Evolutionary conservation across 2,329 filamentous ascomycete genomes (phyloP), one percentile per base, ranked within the genome.

Genomic region (Fusarium tuaranense): DNA sequence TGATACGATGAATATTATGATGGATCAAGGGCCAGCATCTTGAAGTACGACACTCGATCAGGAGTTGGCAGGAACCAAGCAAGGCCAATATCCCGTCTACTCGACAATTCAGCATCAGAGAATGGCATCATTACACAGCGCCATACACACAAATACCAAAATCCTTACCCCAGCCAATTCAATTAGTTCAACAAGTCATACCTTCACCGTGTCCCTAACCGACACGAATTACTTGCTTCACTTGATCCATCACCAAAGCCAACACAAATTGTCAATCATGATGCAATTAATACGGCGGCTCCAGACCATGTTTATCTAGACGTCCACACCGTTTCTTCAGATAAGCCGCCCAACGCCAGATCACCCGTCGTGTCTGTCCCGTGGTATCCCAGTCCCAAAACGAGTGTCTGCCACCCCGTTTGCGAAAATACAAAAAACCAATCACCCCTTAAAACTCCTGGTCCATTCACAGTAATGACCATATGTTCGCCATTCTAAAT

Each of bases 381-480:
- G 58, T 70, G 68, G 67, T 78, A 78, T 78, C 27, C 76, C 69
- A 63, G 62, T 68, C 38, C 65, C 65, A 61, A 74, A 78, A 70
- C 68, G 75, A 78, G 72, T 71, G 70, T 69, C 58, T 67, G 67
- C 65, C 67, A 60, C 63, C 70, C 76, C 63, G 53, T 53, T 48
- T n/a, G 63, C 32, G 67, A 73, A 65, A 67, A 65, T 57, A 62
- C 51, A 55, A 55, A 32, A 34, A 32, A 30, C 51, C 51, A 67
- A 69, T 51, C 67, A 65, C 69, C 63, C 74, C 68, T 69, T 67
- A 41, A 73, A 70, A 70, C 72, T 63, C 73, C 68, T 65, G 66
- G 44, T 67, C 53, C 64, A 67, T 78, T 57, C 64, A 71, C 68
- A 70, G 67, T 67, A 67, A 67, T 67, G 58, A 57, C 39, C 55